Evolutionary conservation across 805 yeast genomes (phyloP).

Genomic region (Starmera quercuum): DNA sequence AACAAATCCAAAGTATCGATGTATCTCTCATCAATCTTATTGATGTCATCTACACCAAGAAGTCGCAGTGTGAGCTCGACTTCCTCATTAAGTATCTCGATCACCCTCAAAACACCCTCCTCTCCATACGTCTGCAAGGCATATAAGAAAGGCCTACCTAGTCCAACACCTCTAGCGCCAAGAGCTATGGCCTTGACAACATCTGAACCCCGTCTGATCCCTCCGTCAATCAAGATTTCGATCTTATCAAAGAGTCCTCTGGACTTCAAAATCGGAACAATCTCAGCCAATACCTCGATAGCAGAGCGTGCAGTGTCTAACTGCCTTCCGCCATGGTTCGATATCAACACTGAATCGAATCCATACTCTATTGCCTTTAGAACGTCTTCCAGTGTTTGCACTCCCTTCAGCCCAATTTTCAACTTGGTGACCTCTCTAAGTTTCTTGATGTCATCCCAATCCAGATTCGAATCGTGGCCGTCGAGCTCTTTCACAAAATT

Average conservation of each 20-base stretch:
- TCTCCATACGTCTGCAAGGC: constrained; percentile 80
- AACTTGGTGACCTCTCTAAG: constrained; percentile 26
- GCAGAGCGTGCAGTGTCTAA: constrained; percentile 57
- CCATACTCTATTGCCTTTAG: constrained; percentile 50
- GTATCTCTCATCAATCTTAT: constrained; percentile 34
- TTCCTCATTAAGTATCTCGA: constrained; percentile 54
- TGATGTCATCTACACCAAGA: constrained; percentile 47
- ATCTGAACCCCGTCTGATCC: constrained; percentile 71
- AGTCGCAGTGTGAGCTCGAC: constrained; percentile 59
- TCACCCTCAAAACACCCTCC: constrained; percentile 59
- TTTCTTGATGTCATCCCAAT: constrained; percentile 25
- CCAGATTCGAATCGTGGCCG: constrained; percentile 11
- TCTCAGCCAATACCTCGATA: constrained; percentile 51
- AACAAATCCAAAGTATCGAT: constrained; percentile 23
- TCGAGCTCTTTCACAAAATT: neutral
- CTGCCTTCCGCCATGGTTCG: constrained; percentile 74
- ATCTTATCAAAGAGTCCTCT: constrained; percentile 38
- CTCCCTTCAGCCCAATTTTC: constrained; percentile 52
- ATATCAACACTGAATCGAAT: constrained; percentile 54
- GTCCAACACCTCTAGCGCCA: constrained; percentile 71
- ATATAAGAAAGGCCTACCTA: constrained; percentile 70
- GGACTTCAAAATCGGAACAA: constrained; percentile 35
- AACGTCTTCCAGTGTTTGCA: constrained; percentile 62
- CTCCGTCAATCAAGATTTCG: constrained; percentile 70
- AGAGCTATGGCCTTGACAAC: constrained; percentile 67